Evolutionary conservation across 495 filamentous ascomycete species (phyloP).

Genomic region (Penicillium egyptiacum): DNA sequence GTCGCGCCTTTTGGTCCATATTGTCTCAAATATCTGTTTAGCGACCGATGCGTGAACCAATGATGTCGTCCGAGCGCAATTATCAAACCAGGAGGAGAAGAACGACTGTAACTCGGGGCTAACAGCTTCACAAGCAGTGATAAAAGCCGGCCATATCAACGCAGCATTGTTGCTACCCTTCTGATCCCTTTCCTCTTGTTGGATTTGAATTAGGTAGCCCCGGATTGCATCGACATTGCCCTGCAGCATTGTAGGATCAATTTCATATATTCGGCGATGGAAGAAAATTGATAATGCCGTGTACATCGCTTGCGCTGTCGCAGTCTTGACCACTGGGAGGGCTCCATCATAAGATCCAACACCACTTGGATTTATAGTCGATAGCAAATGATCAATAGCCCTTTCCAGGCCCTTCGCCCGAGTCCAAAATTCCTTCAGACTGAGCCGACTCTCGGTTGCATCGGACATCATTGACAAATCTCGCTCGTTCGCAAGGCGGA

Average conservation of each 20-base stretch:
- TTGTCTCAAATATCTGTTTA: constrained; percentile 17
- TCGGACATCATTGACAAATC: constrained; percentile 16
- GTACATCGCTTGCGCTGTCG: constrained; percentile 21
- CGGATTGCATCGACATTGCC: constrained; percentile 16
- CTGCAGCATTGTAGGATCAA: constrained; percentile 22
- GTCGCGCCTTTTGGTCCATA: constrained; percentile 19
- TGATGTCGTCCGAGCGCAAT: constrained; percentile 15
- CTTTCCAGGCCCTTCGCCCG: constrained; percentile 25
- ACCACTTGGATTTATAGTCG: not conserved
- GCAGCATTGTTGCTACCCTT: constrained; percentile 14
- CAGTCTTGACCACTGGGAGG: not conserved
- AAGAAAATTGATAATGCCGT: constrained; percentile 24
- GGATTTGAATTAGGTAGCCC: constrained; percentile 3
- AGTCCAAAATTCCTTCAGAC: constrained; percentile 21
- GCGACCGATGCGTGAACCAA: constrained; percentile 17
- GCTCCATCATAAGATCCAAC: not conserved
- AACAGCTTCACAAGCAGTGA: constrained; percentile 25
- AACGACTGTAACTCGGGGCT: constrained; percentile 11
- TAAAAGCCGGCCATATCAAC: constrained; percentile 28
- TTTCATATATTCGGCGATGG: constrained; percentile 24
- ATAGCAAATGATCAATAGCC: constrained; percentile 15
- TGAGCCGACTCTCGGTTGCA: constrained; percentile 1
- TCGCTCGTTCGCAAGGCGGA: constrained; percentile 27
- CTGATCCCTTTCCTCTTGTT: constrained; percentile 7
- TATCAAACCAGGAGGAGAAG: constrained; percentile 24